Base-by-base conservation (phyloP, 2,329 filamentous ascomycete species). In the Chaetomium sp. region DNA sequence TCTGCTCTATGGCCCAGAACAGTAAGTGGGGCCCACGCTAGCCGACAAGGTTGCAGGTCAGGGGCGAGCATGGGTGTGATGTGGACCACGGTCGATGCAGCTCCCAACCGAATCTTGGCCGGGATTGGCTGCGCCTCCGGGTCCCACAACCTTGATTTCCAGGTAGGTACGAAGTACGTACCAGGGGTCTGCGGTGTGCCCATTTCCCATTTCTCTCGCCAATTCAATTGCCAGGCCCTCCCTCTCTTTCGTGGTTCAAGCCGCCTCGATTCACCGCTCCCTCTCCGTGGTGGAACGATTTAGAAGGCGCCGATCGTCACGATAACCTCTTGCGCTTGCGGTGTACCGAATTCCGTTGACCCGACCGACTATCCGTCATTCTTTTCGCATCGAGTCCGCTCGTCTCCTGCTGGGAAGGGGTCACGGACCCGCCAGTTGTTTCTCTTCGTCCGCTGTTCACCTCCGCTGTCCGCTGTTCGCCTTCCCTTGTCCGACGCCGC, bases 341-440 rank as follows among this genome's bases (percentile, higher is more conserved):
- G 56, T 51, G 53, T 57, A 8, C 57, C 54, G 33, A 54, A 49
- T 49, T 59, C 21, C 21, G 21, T 47, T 53, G 13, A 33, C 13
- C 50, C 38, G 49, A 42, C 29, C 49, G 16, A 21, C 54, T 21
- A 23, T 23, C 33, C 31, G 38, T 42, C 27, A 7, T 50, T 62
- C 58, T 29, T 57, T 59, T 58, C n/a, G 23, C 33, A 25, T 21
- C 25, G 47, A 64, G 60, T 57, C 54, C 56, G 57, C 60, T 60
- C 49, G 58, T 57, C 54, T 68, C 68, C 68, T 70, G 66, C 68
- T 68, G 68, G 68, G 59, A 70, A 68, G 68, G 68, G 65, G 65
- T 68, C 57, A 65, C 60, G 63, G 65, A 62, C 58, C 65, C 60
- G 31, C 19, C 29, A 3, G 27, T 29, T 57, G 53, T 53, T 67